Evolutionary conservation across 495 filamentous ascomycete genomes (phyloP).

Genomic region (Annulohypoxylon moriforme): DNA sequence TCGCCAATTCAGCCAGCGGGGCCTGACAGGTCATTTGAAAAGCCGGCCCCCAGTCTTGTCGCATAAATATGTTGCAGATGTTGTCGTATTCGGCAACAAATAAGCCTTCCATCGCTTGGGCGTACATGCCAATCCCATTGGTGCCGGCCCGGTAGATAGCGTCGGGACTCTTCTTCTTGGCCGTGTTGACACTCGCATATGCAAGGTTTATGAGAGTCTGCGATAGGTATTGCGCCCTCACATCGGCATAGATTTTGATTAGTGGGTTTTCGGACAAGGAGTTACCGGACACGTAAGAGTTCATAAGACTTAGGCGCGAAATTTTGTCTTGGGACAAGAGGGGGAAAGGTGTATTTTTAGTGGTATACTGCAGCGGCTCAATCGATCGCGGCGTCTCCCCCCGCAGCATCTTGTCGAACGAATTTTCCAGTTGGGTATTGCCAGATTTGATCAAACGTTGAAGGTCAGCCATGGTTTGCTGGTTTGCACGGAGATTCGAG

Average conservation of each 20-base stretch:
- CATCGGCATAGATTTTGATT: slow-evolving; percentile 82
- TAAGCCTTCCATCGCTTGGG: slow-evolving; percentile 84
- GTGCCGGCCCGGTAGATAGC: slow-evolving; percentile 90
- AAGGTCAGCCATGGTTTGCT: slow-evolving; percentile 86
- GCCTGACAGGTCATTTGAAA: slow-evolving; percentile 80
- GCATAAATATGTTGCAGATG: slow-evolving; percentile 82
- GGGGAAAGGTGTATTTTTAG: slow-evolving; percentile 74
- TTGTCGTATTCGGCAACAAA: slow-evolving; percentile 90
- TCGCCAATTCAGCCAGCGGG: slow-evolving; percentile 81
- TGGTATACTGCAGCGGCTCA: slow-evolving; percentile 92
- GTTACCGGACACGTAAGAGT: slow-evolving; percentile 57
- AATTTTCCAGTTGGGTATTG: slow-evolving; percentile 80
- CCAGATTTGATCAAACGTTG: slow-evolving; percentile 79
- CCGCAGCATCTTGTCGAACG: slow-evolving; percentile 78
- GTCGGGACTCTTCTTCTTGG: slow-evolving; percentile 80
- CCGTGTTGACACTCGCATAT: slow-evolving; percentile 86
- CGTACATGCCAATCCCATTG: slow-evolving; percentile 92
- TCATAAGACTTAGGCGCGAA: slow-evolving; percentile 61
- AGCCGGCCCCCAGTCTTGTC: slow-evolving; percentile 82
- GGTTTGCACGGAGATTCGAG: slow-evolving; percentile 89
- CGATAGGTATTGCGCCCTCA: slow-evolving; percentile 85
- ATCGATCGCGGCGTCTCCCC: slow-evolving; percentile 75
- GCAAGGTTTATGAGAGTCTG: slow-evolving; percentile 85
- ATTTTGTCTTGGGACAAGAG: slow-evolving; percentile 62
- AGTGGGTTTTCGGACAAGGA: slow-evolving; percentile 71